Base-by-base conservation (phyloP, 2,329 filamentous ascomycete genomes). In the Aspergillus pseudotamarii region DNA sequence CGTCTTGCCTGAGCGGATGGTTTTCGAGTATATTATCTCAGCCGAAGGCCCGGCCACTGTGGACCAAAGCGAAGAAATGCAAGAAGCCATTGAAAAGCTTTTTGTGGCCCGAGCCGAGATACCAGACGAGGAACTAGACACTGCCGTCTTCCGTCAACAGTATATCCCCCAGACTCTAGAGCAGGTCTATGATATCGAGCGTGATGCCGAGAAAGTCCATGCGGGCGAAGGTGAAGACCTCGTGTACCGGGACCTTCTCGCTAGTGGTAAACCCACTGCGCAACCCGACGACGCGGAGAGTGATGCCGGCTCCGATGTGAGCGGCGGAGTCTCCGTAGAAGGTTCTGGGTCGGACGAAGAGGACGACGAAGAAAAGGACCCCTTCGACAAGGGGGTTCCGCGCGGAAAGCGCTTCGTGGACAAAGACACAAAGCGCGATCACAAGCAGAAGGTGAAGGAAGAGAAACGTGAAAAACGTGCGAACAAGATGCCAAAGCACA, bases 111-210 rank as follows among this genome's bases (percentile, higher is more conserved):
- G 86, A 36, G 81, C 82, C 0, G 78, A 81, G 14, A 65, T 80
- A 9, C 82, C 78, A 1, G 82, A 83, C 1, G 82, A 80, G 89
- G 82, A 88, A 21, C 88, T 94, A 11, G 92, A 97, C 71, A 92
- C 93, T 62, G 92, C 95, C 68, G 95, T 98, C 6, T 99, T 97
- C 82, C 87, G 94, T 71, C 91, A 97, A 72, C 93, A 97, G 77
- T 99, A 96, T 77, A 98, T 99, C 58, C 95, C 95, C 0, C 94
- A 97, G 78, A 98, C 92, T 0, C 84, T 99, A 50, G 92, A 98
- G 69, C 93, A 99, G 74, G 94, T 99, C 5, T 97, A 97, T 77
- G 94, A 99, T 75, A 89, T 97, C 57, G 95, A 98, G 78, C 90
- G 94, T 70, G 95, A 98, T 70, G 92, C 89, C 2, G 89, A 92